These are phyloP conservation scores for Cymodocea nodosa DNA, from an alignment of 116 monocot species.

Conservation along the genomic window DNA sequence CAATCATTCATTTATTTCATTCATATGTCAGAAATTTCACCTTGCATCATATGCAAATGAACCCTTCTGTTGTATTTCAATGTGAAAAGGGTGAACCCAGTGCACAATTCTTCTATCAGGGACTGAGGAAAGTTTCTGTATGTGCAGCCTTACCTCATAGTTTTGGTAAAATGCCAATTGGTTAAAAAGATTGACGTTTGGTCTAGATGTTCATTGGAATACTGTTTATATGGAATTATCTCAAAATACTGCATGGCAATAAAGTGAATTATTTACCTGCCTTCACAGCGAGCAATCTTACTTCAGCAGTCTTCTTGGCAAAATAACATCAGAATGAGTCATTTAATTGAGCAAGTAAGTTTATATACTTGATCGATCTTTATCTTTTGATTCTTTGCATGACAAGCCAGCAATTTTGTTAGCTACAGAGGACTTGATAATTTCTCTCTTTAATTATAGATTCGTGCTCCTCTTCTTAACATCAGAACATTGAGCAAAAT, in stretches of 20 bases:
- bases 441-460: slow-evolving; percentile 1
- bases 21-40: no score
- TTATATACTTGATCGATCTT: slow-evolving; percentile 3
- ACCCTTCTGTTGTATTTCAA: no score
- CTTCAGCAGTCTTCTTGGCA: slow-evolving; percentile 93
- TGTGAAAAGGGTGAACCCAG: no score
- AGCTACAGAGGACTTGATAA: no score
- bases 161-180: neutral
- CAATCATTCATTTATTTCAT: no score
- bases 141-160: no score
- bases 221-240: neutral
- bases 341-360: slow-evolving; percentile 83
- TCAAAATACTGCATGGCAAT: neutral
- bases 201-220: neutral
- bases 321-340: slow-evolving; percentile 70
- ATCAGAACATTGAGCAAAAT: slow-evolving; percentile 72
- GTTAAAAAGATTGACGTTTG: neutral
- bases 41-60: no score
- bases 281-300: slow-evolving; percentile 63
- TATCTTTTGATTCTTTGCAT: neutral
- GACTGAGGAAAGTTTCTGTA: no score
- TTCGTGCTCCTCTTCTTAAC: slow-evolving; percentile 55
- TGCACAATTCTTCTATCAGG: no score
- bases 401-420: neutral
- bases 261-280: neutral